Percentiles rank a stretch among this genome's conserved stretches.
Conservation (phyloP, 192 early-diverging fungal species). For the Umbelopsis isabellina region DNA sequence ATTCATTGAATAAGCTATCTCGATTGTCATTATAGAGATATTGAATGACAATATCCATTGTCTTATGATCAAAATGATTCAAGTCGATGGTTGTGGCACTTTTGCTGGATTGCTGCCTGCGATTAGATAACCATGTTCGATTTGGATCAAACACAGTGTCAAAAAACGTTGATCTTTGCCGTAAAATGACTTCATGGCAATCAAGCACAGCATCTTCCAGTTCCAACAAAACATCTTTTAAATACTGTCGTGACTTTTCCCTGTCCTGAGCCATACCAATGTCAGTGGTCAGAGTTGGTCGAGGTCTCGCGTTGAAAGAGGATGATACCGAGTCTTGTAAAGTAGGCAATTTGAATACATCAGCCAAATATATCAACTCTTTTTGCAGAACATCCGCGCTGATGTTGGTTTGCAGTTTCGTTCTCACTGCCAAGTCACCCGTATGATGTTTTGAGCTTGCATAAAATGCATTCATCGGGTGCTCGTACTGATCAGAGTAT, state of each 20-base stretch:
- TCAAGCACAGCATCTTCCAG: slow-evolving; percentile 42
- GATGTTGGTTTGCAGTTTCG: not conserved
- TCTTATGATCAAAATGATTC: slow-evolving; percentile 49
- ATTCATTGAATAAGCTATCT: slow-evolving; percentile 42
- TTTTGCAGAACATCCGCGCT: slow-evolving; percentile 34
- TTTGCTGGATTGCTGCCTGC: slow-evolving; percentile 18
- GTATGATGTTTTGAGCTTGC: not conserved
- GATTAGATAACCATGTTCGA: slow-evolving; percentile 51
- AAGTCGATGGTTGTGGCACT: slow-evolving; percentile 49
- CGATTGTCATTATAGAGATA: slow-evolving; percentile 59
- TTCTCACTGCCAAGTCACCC: not conserved
- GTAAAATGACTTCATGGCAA: slow-evolving; percentile 54
- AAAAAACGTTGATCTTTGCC: slow-evolving; percentile 69
- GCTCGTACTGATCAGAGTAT: slow-evolving; percentile 53
- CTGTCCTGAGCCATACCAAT: slow-evolving; percentile 24
- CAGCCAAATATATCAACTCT: slow-evolving; percentile 40
- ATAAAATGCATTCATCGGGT: slow-evolving; percentile 44
- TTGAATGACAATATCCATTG: slow-evolving; percentile 54
- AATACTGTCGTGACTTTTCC: not conserved
- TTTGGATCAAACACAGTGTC: slow-evolving; percentile 55
- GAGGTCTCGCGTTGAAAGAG: slow-evolving; percentile 41
- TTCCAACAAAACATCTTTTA: slow-evolving; percentile 34
- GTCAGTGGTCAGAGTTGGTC: slow-evolving; percentile 33
- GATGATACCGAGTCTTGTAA: slow-evolving; percentile 44
- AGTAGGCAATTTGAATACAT: slow-evolving; percentile 39